Base-by-base conservation (phyloP, 352 stramenopile species). In the Chrysophaeum taylorii region DNA sequence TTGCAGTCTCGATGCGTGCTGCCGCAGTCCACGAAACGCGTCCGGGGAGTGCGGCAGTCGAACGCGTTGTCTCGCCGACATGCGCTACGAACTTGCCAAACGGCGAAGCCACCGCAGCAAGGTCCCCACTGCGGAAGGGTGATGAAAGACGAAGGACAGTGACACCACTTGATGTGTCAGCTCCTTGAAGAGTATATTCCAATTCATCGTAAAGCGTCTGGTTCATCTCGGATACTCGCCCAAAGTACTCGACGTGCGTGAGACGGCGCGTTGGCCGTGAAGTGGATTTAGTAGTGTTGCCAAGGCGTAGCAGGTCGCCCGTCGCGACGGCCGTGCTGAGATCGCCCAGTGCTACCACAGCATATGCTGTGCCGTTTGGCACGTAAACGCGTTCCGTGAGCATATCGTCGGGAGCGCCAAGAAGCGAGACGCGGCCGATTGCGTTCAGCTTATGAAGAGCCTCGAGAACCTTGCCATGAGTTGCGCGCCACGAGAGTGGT, bases 401-500 rank as follows among this genome's bases (percentile, higher is more conserved):
- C 0, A 0, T 9, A 2, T 16, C 62, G 70, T 38, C 48, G 39
- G 31, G 33, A 9, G 2, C 57, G 23, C 74, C 78, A 36, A 85
- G 43, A 73, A 82, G 79, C n/a, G 76, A 77, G 38, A 81, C 80
- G 71, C 84, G 82, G 16, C 75, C 82, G 48, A 89, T 79, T 45
- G 78, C 75, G 69, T 79, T 78, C 14, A 88, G 75, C 27, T 64
- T 64, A 64, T 89, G 78, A 21, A 89, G 81, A 64, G 78, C 80
- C 16, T 78, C 42, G 29, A 84, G 67, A 33, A 89, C 64, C 70
- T 83, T 81, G 14, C 61, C 63, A 29, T 82, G 62, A 16, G 76
- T 82, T n/a, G 81, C 83, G 36, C 76, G 68, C 38, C 78, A 77
- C n/a, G 79, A 76, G 53, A 90, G 54, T 0, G 82, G 74, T 33